Percentiles rank a stretch among this genome's conserved stretches.
Evolutionary conservation across 805 yeast species (phyloP).

Genomic region (Deakozyma indianensis): DNA sequence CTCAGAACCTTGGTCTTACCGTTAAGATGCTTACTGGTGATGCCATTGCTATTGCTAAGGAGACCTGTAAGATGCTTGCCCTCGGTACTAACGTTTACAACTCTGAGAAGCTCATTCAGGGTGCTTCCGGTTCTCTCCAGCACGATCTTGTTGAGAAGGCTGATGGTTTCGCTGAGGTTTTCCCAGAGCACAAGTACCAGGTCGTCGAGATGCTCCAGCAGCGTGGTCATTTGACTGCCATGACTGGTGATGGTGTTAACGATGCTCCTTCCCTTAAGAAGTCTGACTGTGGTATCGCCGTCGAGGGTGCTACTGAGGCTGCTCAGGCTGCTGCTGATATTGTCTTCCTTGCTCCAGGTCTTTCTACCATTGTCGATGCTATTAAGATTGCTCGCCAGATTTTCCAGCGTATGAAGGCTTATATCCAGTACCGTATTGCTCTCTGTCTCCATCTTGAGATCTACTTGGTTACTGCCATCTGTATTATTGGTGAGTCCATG

Average conservation of each 20-base stretch:
- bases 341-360: constrained; percentile 91
- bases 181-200: constrained; percentile 95
- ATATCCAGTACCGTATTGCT: constrained; percentile 96
- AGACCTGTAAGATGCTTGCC: constrained; percentile 95
- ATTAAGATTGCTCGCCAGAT: constrained; percentile 90
- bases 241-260: constrained; percentile 99
- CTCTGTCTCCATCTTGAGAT: constrained; percentile 88
- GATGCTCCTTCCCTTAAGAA: constrained; percentile 96
- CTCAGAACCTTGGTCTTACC: constrained; percentile 82
- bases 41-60: constrained; percentile 98
- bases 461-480: constrained; percentile 92
- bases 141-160: constrained; percentile 96
- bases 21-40: constrained; percentile 98
- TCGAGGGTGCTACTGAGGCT: constrained; percentile 95
- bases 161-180: constrained; percentile 97
- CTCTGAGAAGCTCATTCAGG: constrained; percentile 91
- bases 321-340: constrained; percentile 96
- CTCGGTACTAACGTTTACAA: constrained; percentile 92
- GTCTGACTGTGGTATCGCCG: constrained; percentile 95
- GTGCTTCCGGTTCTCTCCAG: constrained; percentile 95
- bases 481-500: constrained; percentile 76
- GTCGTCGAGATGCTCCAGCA: constrained; percentile 91
- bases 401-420: constrained; percentile 98
- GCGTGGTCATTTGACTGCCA: constrained; percentile 95
- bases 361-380: constrained; percentile 88